Percentiles rank a stretch among this genome's conserved stretches.
Evolutionary conservation across 257 asterid genomes (phyloP).

Genomic region (Fraxinus americana): DNA sequence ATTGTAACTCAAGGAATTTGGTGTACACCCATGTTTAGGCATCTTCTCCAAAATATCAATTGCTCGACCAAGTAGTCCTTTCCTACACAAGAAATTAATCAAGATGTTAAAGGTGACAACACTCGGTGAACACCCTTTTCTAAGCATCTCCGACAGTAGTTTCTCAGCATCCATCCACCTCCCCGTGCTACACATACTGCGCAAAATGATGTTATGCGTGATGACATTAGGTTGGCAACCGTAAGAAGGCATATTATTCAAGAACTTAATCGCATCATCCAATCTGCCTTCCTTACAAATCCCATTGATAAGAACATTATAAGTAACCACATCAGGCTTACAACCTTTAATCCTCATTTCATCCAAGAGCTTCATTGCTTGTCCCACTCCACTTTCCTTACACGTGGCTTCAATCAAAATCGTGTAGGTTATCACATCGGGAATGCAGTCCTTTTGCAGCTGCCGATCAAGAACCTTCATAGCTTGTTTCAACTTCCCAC

Average conservation of each 20-base stretch:
- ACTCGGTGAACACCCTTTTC: constrained; percentile 77
- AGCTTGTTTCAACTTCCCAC: constrained; percentile 74
- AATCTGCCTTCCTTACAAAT: constrained; percentile 84
- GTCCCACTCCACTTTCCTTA: constrained; percentile 64
- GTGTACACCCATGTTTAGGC: constrained; percentile 76
- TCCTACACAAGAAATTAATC: constrained; percentile 78
- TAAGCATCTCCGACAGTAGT: constrained; percentile 70
- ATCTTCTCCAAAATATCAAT: constrained; percentile 75
- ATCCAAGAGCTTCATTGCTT: constrained; percentile 81
- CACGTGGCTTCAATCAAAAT: constrained; percentile 83
- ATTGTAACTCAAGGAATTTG: constrained; percentile 83
- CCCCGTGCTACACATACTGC: constrained; percentile 81
- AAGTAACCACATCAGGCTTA: constrained; percentile 83
- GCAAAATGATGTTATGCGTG: constrained; percentile 72
- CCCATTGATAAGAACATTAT: constrained; percentile 74
- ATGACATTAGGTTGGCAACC: constrained; percentile 87
- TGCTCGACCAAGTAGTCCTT: constrained; percentile 66
- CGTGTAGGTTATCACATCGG: constrained; percentile 79
- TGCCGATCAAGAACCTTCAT: constrained; percentile 74
- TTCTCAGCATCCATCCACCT: constrained; percentile 95
- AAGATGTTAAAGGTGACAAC: constrained; percentile 84
- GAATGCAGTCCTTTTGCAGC: constrained; percentile 67
- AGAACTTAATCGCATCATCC: constrained; percentile 73
- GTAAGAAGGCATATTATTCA: constrained; percentile 60
- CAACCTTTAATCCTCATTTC: constrained; percentile 82